These are phyloP conservation scores for Acer yangbiense DNA, from an alignment of 345 rosid species.

Conservation along the genomic window DNA sequence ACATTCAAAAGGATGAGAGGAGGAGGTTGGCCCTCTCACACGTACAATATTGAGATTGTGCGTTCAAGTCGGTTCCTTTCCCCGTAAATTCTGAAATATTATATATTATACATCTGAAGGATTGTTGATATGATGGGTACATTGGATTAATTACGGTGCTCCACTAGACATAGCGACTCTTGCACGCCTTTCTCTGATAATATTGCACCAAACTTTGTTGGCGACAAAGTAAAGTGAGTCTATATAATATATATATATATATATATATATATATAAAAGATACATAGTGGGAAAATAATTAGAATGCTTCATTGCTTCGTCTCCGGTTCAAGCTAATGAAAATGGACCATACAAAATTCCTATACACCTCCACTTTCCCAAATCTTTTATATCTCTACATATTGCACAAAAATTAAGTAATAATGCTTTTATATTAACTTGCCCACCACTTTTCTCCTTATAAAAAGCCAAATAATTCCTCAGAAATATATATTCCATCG, in stretches of 20 bases:
- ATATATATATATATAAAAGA: not conserved
- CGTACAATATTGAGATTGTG: too few species aligned
- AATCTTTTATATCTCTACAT: not conserved
- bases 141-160: not conserved
- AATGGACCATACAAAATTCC: slow-evolving; percentile 2
- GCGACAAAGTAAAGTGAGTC: slow-evolving; percentile 58
- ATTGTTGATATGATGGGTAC: not conserved
- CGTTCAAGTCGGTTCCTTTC: too few species aligned
- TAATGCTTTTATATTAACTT: not conserved
- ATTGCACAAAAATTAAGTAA: not conserved
- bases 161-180: slow-evolving; percentile 25
- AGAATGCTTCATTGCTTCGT: slow-evolving; percentile 46
- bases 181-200: slow-evolving; percentile 28
- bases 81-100: too few species aligned
- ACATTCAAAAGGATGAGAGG: too few species aligned
- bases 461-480: not conserved
- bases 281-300: not conserved
- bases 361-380: not conserved
- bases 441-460: not conserved
- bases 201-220: slow-evolving; percentile 41
- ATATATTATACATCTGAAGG: not conserved
- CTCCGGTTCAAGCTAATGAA: slow-evolving; percentile 38
- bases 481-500: not conserved
- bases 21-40: too few species aligned
- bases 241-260: not conserved